Evolutionary conservation across 1,139 yeast genomes (phyloP).

Genomic region (Waltiozyma solani): DNA sequence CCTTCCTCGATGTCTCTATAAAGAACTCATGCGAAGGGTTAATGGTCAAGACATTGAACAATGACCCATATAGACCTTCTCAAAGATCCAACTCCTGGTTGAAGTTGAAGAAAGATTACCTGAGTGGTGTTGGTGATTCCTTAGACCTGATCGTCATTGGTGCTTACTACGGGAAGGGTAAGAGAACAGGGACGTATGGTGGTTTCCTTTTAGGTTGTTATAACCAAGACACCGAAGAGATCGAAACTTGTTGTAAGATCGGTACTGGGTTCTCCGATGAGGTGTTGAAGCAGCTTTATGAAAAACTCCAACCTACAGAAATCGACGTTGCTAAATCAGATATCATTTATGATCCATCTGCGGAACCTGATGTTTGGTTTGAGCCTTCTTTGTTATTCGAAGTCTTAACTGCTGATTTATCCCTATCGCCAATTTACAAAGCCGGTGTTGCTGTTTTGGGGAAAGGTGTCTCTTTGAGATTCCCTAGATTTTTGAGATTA

Average conservation of each 20-base stretch:
- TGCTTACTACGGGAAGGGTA: conserved; percentile 90
- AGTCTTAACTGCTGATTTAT: conserved; percentile 88
- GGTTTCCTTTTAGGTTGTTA: conserved; percentile 88
- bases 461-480: conserved; percentile 83
- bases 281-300: conserved; percentile 49
- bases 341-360: conserved; percentile 59
- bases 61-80: conserved; percentile 87
- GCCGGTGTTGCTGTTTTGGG: conserved; percentile 76
- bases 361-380: conserved; percentile 92
- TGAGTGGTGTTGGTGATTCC: conserved; percentile 93
- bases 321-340: conserved; percentile 59
- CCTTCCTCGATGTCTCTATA: conserved; percentile 82
- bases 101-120: conserved; percentile 86
- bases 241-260: conserved; percentile 90
- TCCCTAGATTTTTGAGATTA: conserved; percentile 79
- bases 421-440: conserved; percentile 85
- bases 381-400: conserved; percentile 86
- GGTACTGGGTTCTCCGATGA: conserved; percentile 97
- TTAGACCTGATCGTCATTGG: conserved; percentile 91
- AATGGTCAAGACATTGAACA: conserved; percentile 87
- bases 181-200: conserved; percentile 90
- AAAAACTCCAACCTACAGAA: conserved; percentile 59
- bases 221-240: conserved; percentile 83
- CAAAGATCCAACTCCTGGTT: conserved; percentile 94
- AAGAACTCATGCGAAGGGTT: conserved; percentile 91